Evolutionary conservation across 495 filamentous ascomycete genomes (phyloP), one percentile per base, ranked within the genome.

Genomic region (Lasiosphaeria hispida): DNA sequence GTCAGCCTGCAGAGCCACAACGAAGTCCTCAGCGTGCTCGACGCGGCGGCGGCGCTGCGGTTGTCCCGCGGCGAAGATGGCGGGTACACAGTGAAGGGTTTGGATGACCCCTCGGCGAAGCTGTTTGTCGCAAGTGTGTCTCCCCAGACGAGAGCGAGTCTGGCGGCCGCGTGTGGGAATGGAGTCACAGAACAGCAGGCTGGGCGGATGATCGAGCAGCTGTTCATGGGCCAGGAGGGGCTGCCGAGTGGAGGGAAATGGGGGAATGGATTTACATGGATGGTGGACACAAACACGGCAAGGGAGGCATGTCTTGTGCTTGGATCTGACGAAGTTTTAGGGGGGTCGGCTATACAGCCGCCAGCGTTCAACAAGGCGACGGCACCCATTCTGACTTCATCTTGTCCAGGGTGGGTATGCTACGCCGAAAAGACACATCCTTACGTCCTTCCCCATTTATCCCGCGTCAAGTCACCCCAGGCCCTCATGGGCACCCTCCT

Each of bases 351-450:
- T 5, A 33, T 72, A 3, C 23, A 61, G 3, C 63, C 58, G 13
- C 35, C 56, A 35, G 37, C 23, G 23, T 30, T 54, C 45, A 53
- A 57, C 53, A 58, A 60, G 47, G 64, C 72, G 44, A 35, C 84
- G 47, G 83, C 81, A 40, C 95, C 92, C 0, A 87, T 97, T 53
- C 75, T 98, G 11, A 89, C 93, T 9, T 93, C 91, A 9, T 90
- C 91, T 10, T 98, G 94, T 69, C 94, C 94, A 0, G 94, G 94
- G 33, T 98, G 96, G 91, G 93, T 98, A 35, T 98, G 94, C 74
- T 97, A 98, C 69, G 92, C 93, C 47, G 94, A 98, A 65, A 97
- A 97, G 74, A 96, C 91, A 34, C 93, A 98, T 68, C 91, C 94
- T 0, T 86, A 95, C 63, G 84, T 97, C 41, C 80, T 98, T 42